Evolutionary conservation across 768 basidiomycete genomes (phyloP).

Genomic region (Lepiota subincarnata): DNA sequence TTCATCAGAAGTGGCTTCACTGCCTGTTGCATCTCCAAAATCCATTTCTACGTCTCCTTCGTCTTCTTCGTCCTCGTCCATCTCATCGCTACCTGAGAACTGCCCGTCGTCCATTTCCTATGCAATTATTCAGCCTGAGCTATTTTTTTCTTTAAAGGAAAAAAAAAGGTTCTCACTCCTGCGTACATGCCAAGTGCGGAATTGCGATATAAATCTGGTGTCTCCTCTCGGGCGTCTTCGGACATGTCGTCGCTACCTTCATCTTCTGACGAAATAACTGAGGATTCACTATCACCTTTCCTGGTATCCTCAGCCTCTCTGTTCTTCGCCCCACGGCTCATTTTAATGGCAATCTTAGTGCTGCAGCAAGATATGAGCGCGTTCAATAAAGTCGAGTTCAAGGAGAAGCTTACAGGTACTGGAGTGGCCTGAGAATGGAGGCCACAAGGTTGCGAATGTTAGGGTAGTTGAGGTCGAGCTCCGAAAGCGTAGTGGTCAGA

Average conservation of each 20-base stretch:
- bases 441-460: slow-evolving; percentile 83
- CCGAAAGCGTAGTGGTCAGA: slow-evolving; percentile 82
- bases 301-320: slow-evolving; percentile 53
- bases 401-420: slow-evolving; percentile 60
- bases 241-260: slow-evolving; percentile 49
- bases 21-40: slow-evolving; percentile 78
- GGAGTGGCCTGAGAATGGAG: slow-evolving; percentile 83
- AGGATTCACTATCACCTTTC: slow-evolving; percentile 45
- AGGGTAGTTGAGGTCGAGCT: slow-evolving; percentile 95
- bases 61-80: slow-evolving; percentile 77
- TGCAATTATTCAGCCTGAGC: slow-evolving; percentile 7
- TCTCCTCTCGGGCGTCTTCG: slow-evolving; percentile 67
- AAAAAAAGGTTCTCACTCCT: slow-evolving; percentile 51
- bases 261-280: slow-evolving; percentile 39
- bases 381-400: neutral
- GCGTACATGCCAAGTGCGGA: slow-evolving; percentile 96
- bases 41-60: slow-evolving; percentile 88
- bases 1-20: slow-evolving; percentile 74
- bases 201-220: slow-evolving; percentile 92
- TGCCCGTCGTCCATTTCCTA: slow-evolving; percentile 86
- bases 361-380: slow-evolving; percentile 35
- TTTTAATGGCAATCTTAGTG: slow-evolving; percentile 96
- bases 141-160: neutral
- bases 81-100: slow-evolving; percentile 66
- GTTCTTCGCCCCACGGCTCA: slow-evolving; percentile 75